A percentile compares a stretch with the other conserved stretches of the same genome.
Conservation (phyloP, 768 basidiomycete genomes). For the Boletus edulis region DNA sequence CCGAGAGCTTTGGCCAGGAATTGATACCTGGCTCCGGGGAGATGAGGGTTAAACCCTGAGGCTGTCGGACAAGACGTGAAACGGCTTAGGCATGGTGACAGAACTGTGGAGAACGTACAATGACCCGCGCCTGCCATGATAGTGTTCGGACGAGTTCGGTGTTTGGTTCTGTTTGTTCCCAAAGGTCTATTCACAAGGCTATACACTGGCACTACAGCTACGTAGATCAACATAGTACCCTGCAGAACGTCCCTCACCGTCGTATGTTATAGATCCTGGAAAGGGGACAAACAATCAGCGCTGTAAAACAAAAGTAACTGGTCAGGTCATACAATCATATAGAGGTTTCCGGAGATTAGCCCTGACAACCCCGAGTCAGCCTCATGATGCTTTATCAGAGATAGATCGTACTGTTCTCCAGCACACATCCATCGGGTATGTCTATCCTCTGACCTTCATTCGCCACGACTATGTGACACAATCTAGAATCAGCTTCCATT, state of each 20-base stretch:
- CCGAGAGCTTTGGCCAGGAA: conserved; percentile 84
- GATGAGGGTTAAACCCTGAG: conserved; percentile 86
- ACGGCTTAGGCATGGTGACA: not conserved
- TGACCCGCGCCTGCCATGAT: conserved; percentile 34
- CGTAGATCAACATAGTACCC: too few species aligned
- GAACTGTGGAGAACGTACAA: conserved; percentile 13
- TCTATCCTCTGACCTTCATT: conserved; percentile 64
- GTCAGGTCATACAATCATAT: conserved; percentile 55
- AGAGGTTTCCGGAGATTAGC: conserved; percentile 75
- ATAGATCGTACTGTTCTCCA: conserved; percentile 56
- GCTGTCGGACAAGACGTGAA: conserved; percentile 32
- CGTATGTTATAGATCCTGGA: conserved; percentile 3
- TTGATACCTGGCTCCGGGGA: conserved; percentile 72
- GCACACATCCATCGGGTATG: conserved; percentile 77
- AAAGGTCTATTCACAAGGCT: not conserved
- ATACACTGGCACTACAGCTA: too few species aligned
- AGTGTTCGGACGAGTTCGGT: conserved; percentile 20
- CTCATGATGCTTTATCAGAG: not conserved
- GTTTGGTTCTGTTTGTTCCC: conserved; percentile 26
- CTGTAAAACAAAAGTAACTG: not conserved
- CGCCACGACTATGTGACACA: conserved; percentile 52
- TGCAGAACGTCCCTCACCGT: too few species aligned
- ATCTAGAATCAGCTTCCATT: not conserved
- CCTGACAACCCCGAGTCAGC: conserved; percentile 33
- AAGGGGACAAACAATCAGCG: not conserved